Conservation (phyloP, 2,329 filamentous ascomycete species). For the Cercospora berteroae region DNA sequence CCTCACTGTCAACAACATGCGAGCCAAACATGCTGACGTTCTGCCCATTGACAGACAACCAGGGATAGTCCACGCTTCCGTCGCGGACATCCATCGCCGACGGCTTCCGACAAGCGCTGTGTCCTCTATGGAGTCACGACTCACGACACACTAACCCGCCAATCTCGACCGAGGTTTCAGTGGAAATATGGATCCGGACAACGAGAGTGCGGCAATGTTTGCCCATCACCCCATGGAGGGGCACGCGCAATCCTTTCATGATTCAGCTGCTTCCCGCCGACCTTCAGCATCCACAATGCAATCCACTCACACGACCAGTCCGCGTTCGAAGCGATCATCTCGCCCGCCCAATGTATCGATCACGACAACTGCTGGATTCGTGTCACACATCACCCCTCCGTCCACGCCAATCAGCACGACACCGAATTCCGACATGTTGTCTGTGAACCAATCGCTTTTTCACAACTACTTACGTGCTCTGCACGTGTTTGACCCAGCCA, state of each 20-base stretch:
- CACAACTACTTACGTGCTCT: constrained; percentile 94
- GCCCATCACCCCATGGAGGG: constrained; percentile 14
- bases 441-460: constrained; percentile 60
- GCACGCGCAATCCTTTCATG: constrained; percentile 7
- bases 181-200: background rate
- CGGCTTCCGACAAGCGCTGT: constrained; percentile 1
- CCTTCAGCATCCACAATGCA: constrained; percentile 12
- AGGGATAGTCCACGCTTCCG: background rate
- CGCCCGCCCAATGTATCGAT: constrained; percentile 9
- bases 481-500: constrained; percentile 82
- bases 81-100: background rate
- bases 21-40: constrained; percentile 14
- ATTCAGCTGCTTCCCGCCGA: constrained; percentile 5
- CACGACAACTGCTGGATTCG: constrained; percentile 23
- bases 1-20: constrained; percentile 17
- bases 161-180: background rate
- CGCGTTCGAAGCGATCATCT: constrained; percentile 10
- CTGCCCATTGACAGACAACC: constrained; percentile 10
- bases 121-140: constrained; percentile 3
- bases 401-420: constrained; percentile 22
- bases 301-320: constrained; percentile 5
- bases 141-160: constrained; percentile 1
- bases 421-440: constrained; percentile 12
- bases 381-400: constrained; percentile 25
- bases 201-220: background rate